A percentile compares a stretch with the other conserved stretches of the same genome.
These are phyloP conservation scores for Lentinus brumalis DNA, from an alignment of 768 basidiomycete genomes.

Conservation along the genomic window DNA sequence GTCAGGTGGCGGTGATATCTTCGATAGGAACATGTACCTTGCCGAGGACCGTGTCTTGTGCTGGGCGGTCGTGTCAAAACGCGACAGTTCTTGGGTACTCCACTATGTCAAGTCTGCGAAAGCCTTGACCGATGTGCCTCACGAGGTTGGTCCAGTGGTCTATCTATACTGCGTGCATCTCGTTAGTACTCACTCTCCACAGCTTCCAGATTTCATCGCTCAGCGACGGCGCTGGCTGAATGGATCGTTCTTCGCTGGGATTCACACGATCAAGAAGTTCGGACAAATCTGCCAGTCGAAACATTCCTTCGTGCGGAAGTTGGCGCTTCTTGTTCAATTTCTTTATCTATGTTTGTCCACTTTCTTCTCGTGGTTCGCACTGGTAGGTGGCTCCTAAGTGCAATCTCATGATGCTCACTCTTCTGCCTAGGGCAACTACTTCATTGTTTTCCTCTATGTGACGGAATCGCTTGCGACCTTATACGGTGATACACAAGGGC, in stretches of 20 bases:
- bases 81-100: constrained; percentile 85
- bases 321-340: constrained; percentile 95
- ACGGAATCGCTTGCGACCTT: constrained; percentile 71
- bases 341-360: constrained; percentile 91
- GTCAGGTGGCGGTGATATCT: constrained; percentile 84
- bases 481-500: constrained; percentile 54
- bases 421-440: constrained; percentile 71
- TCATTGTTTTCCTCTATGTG: constrained; percentile 84
- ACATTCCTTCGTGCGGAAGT: constrained; percentile 79
- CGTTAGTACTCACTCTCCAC: background rate
- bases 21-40: constrained; percentile 95
- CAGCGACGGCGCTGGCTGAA: constrained; percentile 97
- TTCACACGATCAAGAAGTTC: constrained; percentile 91
- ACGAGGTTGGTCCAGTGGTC: constrained; percentile 55
- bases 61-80: constrained; percentile 97
- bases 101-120: constrained; percentile 97
- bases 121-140: constrained; percentile 91
- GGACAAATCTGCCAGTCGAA: constrained; percentile 93
- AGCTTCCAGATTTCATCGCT: constrained; percentile 91
- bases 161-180: background rate
- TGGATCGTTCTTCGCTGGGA: constrained; percentile 96
- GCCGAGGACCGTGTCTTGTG: constrained; percentile 94
- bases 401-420: background rate
- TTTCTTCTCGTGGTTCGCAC: constrained; percentile 89
- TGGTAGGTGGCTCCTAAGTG: constrained; percentile 47